Percentiles rank a stretch among this genome's conserved stretches.
Conservation (phyloP, 1,139 yeast genomes). For the Pichia sp. region DNA sequence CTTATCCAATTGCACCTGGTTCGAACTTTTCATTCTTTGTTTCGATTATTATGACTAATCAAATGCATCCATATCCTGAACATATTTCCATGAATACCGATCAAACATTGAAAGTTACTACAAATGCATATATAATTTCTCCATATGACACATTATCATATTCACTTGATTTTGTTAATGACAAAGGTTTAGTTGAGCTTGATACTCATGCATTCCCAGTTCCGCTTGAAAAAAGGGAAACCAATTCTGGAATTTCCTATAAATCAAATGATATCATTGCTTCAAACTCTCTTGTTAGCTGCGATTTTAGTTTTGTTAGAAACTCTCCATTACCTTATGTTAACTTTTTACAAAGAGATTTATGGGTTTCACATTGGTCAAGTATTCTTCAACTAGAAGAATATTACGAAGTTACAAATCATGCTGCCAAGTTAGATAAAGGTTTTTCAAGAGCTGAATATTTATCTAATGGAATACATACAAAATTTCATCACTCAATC, state of each 20-base stretch:
- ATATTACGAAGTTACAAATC: constrained; percentile 72
- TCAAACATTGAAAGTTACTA: constrained; percentile 53
- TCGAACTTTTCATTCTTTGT: constrained; percentile 45
- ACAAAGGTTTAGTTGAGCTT: constrained; percentile 42
- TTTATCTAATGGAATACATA: constrained; percentile 46
- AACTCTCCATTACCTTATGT: constrained; percentile 62
- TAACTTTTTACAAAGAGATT: constrained; percentile 56
- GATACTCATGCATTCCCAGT: constrained; percentile 3
- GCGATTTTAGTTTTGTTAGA: constrained; percentile 58
- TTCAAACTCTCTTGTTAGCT: constrained; percentile 43
- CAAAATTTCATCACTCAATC: constrained; percentile 42
- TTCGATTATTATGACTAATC: constrained; percentile 47
- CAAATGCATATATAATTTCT: constrained; percentile 50
- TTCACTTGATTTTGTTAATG: constrained; percentile 45
- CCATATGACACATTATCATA: constrained; percentile 57
- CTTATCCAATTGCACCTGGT: constrained; percentile 63
- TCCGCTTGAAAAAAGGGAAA: constrained; percentile 1
- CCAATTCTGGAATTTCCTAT: constrained; percentile 1
- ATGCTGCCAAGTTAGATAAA: constrained; percentile 58
- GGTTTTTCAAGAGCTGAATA: constrained; percentile 80
- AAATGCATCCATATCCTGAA: constrained; percentile 57
- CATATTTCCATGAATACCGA: constrained; percentile 51
- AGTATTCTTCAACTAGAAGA: constrained; percentile 66
- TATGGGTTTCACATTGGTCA: constrained; percentile 83
- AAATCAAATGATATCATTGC: constrained; percentile 20